Base-by-base conservation (phyloP, 2,329 filamentous ascomycete species). In the Penicillium sp. region DNA sequence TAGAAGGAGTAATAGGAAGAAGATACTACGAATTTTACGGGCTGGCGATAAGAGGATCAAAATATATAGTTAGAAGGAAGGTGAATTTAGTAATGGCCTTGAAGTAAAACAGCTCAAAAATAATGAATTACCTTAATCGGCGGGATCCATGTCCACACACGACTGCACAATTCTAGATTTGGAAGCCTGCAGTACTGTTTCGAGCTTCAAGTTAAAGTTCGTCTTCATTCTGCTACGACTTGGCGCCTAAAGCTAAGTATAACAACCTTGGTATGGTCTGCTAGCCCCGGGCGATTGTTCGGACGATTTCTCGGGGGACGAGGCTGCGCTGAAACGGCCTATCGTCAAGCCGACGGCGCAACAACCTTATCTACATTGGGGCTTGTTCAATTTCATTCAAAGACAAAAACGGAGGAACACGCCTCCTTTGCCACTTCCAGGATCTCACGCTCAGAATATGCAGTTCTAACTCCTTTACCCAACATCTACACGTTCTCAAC, bases 261-360 rank as follows among this genome's bases (percentile, higher is more conserved):
- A 17, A 17, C 4, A 4, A 25, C 25, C 42, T 10, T 2, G 17
- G 7, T 5, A 12, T 12, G 5, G n/a, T 11, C 42, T 34, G 28
- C 17, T 17, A 25, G 14, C 14, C 25, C 14, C 34, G 49, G 49
- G 6, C 34, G 48, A 38, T 50, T 38, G 20, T 50, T 25, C 49
- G 34, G 49, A 25, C 49, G 49, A 51, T 25, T 39, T 28, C 20
- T 51, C 49, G 31, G 49, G 17, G 35, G 17, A 51, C 49, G 14
- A 49, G 47, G 47, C 47, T 37, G 47, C 17, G 28, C n/a, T 14
- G n/a, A 22, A 51, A 35, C 35, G 34, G 49, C n/a, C 49, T 51
- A 39, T 51, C 17, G 39, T 51, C 35, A 35, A 51, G 49, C 49
- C 34, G 49, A 51, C 49, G 49, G 49, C 35, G 34, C 37, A 20